Evolutionary conservation across 345 rosid species (phyloP), one percentile per base, ranked within the genome.

Genomic region (Eutrema yunnanense): DNA sequence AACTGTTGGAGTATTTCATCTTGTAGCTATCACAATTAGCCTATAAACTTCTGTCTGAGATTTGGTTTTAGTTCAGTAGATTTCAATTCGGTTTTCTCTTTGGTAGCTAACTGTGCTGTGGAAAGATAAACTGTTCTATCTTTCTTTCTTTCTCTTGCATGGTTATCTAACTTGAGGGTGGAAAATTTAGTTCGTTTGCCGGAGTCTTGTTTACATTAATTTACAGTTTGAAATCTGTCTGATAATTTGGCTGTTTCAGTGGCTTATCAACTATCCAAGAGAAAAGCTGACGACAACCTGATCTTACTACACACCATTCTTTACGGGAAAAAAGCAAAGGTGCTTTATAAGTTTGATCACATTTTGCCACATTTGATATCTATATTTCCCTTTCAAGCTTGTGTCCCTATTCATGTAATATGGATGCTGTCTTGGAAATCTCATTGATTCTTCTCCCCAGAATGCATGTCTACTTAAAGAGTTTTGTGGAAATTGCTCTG

Each of bases 291-390:
- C 46, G 97, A 90, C 67, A 88, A 85, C 77, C 88, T 95, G 67
- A 88, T 84, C 60, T 56, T 84, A 67, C 88, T 95, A 62, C 99
- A 95, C 57, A 68, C 80, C 19, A 79, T 95, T 73, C 92, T 95
- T 49, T 95, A 82, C 69, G 99, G 97, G 79, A 95, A 95, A 90
- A 95, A 92, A 83, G 99, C 86, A 65, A 95, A 95, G 97, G 99
- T 95, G 70, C 70, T n/a, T 16, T 9, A 22, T 11, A 6, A 30
- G 36, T 64, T 53, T 33, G 2, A 73, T 30, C 73, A 6, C 65
- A 57, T 16, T 60, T 38, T 66, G 8, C 65, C 46, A 12, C 16
- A 26, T 29, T 62, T 44, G 52, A 42, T 54, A 29, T 62, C 46
- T 37, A 11, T 6, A 36, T 46, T 6, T 40, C 41, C 27, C 5